phyloP scores from a whole-genome alignment of 2,329 filamentous ascomycete genomes.

The Paraphaeosphaeria minitans region DNA sequence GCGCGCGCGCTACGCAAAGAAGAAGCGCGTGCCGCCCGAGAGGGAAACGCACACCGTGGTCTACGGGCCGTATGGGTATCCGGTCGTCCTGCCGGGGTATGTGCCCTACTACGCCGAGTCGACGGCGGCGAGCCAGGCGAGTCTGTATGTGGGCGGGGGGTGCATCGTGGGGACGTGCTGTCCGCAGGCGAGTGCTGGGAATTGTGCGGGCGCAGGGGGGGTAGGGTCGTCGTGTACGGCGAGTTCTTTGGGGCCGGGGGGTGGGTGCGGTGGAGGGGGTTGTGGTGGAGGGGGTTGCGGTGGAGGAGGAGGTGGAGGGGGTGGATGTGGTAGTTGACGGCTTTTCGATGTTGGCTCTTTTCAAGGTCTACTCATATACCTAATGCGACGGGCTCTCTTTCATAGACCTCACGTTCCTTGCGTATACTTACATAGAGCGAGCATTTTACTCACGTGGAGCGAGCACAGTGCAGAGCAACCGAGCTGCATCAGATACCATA shows the following conservation, averaged over 20 bases:
- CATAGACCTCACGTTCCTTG: no score
- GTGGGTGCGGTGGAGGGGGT: conserved; percentile 54
- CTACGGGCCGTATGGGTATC: conserved; percentile 51
- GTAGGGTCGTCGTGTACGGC: conserved; percentile 29
- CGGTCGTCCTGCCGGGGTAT: conserved; percentile 52
- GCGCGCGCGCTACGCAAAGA: not conserved
- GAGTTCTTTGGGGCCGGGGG: conserved; percentile 51
- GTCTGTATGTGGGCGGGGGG: conserved; percentile 48
- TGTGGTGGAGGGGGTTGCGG: conserved; percentile 45
- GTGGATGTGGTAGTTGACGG: conserved; percentile 53
- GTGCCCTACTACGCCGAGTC: conserved; percentile 55
- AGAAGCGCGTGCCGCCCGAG: not conserved
- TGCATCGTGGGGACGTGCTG: not conserved
- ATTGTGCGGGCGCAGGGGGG: not conserved
- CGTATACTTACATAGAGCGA: no score
- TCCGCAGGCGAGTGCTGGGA: not conserved
- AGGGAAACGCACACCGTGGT: conserved; percentile 36
- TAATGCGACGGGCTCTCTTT: no score
- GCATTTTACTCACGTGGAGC: no score
- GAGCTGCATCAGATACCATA: no score
- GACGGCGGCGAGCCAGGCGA: conserved; percentile 37
- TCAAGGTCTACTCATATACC: no score
- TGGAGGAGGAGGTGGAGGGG: conserved; percentile 48
- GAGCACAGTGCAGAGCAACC: no score
- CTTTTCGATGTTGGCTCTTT: not conserved